A percentile compares a stretch with the other conserved stretches of the same genome.
These are phyloP conservation scores for Pilobolus umbonatus DNA, from an alignment of 192 early-diverging fungal genomes.

Conservation along the genomic window DNA sequence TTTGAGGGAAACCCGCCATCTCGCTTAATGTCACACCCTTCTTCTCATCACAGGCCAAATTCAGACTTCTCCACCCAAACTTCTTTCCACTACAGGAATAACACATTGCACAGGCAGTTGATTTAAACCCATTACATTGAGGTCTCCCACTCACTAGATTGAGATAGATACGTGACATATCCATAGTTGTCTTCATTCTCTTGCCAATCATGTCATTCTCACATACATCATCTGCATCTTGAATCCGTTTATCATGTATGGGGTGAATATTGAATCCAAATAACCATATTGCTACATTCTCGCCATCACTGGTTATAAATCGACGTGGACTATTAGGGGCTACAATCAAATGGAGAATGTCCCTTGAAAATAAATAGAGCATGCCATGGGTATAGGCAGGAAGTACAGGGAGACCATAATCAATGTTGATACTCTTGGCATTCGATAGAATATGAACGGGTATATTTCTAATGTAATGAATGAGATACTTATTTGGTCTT, in stretches of 20 bases:
- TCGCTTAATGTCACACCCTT: constrained; percentile 44
- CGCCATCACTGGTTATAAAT: constrained; percentile 46
- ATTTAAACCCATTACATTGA: neutral
- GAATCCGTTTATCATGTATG: constrained; percentile 52
- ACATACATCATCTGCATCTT: constrained; percentile 45
- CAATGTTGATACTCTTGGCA: constrained; percentile 24
- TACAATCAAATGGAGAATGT: constrained; percentile 41
- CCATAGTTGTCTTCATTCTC: constrained; percentile 34
- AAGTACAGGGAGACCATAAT: constrained; percentile 47
- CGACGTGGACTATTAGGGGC: constrained; percentile 33
- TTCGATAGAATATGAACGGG: constrained; percentile 32
- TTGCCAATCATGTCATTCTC: constrained; percentile 57
- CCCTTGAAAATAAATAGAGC: constrained; percentile 49
- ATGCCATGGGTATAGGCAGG: constrained; percentile 52
- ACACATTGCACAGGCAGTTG: constrained; percentile 43
- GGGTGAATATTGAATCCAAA: constrained; percentile 50
- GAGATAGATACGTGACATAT: constrained; percentile 38
- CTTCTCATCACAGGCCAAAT: constrained; percentile 43
- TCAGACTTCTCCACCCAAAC: constrained; percentile 46
- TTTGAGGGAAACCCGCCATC: constrained; percentile 8
- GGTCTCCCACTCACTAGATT: constrained; percentile 2
- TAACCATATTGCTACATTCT: constrained; percentile 56
- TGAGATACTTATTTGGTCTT: neutral
- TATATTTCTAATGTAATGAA: constrained; percentile 41
- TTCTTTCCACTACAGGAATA: constrained; percentile 46